Evolutionary conservation across 106 monocot genomes (phyloP).

Genomic region (Allium fistulosum): DNA sequence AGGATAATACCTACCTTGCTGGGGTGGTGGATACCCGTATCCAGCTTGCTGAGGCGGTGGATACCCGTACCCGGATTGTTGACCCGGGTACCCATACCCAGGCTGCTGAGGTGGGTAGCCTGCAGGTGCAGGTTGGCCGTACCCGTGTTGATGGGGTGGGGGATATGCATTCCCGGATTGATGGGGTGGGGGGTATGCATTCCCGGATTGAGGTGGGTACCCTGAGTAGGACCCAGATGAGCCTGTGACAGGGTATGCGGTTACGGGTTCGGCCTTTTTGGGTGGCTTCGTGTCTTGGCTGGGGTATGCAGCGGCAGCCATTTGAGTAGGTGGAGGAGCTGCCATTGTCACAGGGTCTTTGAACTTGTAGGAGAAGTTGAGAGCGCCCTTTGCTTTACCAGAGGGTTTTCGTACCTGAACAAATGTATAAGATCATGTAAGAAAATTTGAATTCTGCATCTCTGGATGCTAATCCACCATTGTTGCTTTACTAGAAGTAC

Average conservation of each 20-base stretch:
- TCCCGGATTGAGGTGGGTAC: slow-evolving; percentile 22
- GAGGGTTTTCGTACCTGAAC: slow-evolving; percentile 44
- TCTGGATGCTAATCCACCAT: not conserved
- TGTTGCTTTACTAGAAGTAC: not conserved
- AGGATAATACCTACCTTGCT: slow-evolving; percentile 11
- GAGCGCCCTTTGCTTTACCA: slow-evolving; percentile 56
- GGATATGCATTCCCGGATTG: not conserved
- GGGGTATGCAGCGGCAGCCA: slow-evolving; percentile 10
- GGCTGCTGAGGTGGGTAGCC: slow-evolving; percentile 1
- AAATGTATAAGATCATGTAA: not conserved
- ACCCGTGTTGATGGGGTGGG: not conserved
- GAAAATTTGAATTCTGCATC: too few relatives aligned
- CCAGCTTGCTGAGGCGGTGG: slow-evolving; percentile 8
- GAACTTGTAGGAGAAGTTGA: slow-evolving; percentile 79
- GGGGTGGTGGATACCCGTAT: slow-evolving; percentile 19
- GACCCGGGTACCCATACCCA: slow-evolving; percentile 7
- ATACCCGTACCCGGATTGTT: slow-evolving; percentile 18
- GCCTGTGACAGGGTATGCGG: not conserved
- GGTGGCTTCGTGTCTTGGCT: not conserved
- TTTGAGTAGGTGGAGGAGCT: not conserved
- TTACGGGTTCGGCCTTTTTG: not conserved
- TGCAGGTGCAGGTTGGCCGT: not conserved
- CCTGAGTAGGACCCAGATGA: not conserved
- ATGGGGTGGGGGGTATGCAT: slow-evolving; percentile 7
- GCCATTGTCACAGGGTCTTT: slow-evolving; percentile 18